phyloP scores from a whole-genome alignment of 2,329 filamentous ascomycete species.

The Fusarium sp. region DNA sequence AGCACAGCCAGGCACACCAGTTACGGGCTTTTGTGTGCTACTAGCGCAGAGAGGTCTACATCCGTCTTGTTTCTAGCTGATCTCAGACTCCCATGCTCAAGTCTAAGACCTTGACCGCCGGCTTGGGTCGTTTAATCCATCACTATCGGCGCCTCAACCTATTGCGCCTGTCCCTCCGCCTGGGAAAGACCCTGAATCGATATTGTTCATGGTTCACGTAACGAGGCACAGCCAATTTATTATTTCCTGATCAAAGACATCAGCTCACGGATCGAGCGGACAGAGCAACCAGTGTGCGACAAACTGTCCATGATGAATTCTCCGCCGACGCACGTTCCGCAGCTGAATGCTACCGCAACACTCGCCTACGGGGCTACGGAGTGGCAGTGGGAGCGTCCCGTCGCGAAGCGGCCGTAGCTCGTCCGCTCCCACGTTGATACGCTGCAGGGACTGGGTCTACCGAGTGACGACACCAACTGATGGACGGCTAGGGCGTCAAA shows the following conservation, averaged over 20 bases:
- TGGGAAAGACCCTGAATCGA: conserved; percentile 7
- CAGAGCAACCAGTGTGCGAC: conserved; percentile 1
- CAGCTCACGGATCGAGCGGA: conserved; percentile 2
- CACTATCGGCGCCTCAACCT: conserved; percentile 6
- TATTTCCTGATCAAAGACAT: neutral
- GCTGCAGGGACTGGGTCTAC: conserved; percentile 29
- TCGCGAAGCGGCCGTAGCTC: conserved; percentile 29
- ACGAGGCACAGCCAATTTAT: neutral
- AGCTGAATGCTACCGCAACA: conserved; percentile 9
- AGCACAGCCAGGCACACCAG: conserved; percentile 27
- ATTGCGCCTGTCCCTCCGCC: conserved; percentile 20
- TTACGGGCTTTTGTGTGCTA: conserved; percentile 22
- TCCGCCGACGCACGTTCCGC: conserved; percentile 27
- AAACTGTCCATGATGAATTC: conserved; percentile 10
- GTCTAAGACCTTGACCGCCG: conserved; percentile 6
- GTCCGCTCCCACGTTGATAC: conserved; percentile 29
- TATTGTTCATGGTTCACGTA: conserved; percentile 7
- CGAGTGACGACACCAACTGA: conserved; percentile 17
- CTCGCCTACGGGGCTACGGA: conserved; percentile 17
- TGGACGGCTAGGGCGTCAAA: conserved; percentile 12
- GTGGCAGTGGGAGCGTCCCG: conserved; percentile 33
- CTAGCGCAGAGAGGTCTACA: conserved; percentile 7
- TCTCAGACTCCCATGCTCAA: conserved; percentile 1
- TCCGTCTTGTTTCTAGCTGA: neutral
- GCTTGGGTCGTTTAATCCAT: conserved; percentile 14